Percentiles rank a stretch among this genome's conserved stretches.
Conservation (phyloP, 108 stramenopile species). For the Nitzschia sp. region DNA sequence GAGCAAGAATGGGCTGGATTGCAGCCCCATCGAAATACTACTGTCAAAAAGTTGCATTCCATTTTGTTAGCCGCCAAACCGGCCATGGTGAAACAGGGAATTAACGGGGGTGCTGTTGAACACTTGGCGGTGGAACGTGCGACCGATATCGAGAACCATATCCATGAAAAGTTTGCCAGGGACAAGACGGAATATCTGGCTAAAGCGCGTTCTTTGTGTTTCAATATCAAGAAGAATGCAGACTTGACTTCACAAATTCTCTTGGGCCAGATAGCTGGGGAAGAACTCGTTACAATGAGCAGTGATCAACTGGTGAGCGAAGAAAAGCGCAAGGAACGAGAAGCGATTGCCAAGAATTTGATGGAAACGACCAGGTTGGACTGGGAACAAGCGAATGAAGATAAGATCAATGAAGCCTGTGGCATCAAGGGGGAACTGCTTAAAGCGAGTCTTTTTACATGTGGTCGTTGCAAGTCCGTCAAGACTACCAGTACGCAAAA, state of each 20-base stretch:
- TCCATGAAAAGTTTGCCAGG: slow-evolving; percentile 43
- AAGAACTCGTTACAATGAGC: slow-evolving; percentile 63
- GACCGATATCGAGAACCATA: slow-evolving; percentile 70
- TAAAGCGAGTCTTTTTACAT: slow-evolving; percentile 90
- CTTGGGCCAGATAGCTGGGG: slow-evolving; percentile 56
- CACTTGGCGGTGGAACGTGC: slow-evolving; percentile 64
- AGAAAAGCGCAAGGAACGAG: slow-evolving; percentile 65
- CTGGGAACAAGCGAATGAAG: slow-evolving; percentile 88
- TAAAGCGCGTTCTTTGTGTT: slow-evolving; percentile 77
- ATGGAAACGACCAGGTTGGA: slow-evolving; percentile 80
- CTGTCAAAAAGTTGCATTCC: slow-evolving; percentile 70
- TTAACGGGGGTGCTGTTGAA: slow-evolving; percentile 71
- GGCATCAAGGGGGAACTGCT: slow-evolving; percentile 89
- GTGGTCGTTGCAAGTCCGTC: slow-evolving; percentile 92
- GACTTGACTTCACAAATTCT: slow-evolving; percentile 60
- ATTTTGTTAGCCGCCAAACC: slow-evolving; percentile 50
- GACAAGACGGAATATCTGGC: slow-evolving; percentile 64
- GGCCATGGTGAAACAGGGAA: slow-evolving; percentile 56
- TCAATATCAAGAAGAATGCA: slow-evolving; percentile 88
- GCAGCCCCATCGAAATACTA: slow-evolving; percentile 65
- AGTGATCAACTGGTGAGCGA: slow-evolving; percentile 72
- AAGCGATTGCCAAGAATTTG: slow-evolving; percentile 57
- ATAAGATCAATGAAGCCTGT: slow-evolving; percentile 91
- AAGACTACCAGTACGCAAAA: slow-evolving; percentile 98
- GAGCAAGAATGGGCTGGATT: slow-evolving; percentile 67